These are phyloP conservation scores for Sporopachydermia lactativora DNA, from an alignment of 805 yeast species.

Conservation along the genomic window DNA sequence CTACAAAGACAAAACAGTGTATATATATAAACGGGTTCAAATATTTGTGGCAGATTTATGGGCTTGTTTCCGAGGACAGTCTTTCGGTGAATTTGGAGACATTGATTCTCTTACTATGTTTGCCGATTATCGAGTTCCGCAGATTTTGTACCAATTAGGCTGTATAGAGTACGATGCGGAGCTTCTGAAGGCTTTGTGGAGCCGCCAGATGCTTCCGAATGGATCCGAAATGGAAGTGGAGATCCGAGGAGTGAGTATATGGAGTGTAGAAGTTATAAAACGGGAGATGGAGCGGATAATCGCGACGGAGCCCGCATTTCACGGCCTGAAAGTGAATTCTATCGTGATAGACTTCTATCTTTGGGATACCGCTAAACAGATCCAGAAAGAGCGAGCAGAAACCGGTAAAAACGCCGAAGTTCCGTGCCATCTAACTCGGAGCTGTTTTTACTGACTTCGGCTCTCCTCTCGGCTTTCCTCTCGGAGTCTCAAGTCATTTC, in stretches of 20 bases:
- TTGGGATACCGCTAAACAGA: conserved; percentile 30
- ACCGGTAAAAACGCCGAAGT: conserved; percentile 10
- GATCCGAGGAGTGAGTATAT: conserved; percentile 27
- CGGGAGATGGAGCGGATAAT: conserved; percentile 11
- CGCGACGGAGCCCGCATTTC: neutral
- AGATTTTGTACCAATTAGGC: conserved; percentile 23
- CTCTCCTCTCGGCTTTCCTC: no score
- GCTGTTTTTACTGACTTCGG: conserved; percentile 20
- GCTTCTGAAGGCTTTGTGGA: conserved; percentile 13
- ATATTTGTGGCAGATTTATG: conserved; percentile 28
- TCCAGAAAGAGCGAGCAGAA: conserved; percentile 13
- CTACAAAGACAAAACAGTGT: conserved; percentile 18
- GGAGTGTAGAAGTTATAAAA: conserved; percentile 25
- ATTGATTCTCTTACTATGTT: conserved; percentile 28
- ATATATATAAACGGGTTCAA: conserved; percentile 27
- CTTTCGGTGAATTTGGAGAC: conserved; percentile 23
- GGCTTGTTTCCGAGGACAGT: conserved; percentile 26
- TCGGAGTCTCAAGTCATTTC: no score
- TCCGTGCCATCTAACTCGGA: conserved; percentile 25
- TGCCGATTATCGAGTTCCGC: conserved; percentile 33
- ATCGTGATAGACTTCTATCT: conserved; percentile 27
- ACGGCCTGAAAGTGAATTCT: conserved; percentile 16
- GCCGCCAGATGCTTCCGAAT: conserved; percentile 12
- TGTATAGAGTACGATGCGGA: conserved; percentile 20
- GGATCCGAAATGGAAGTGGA: conserved; percentile 25